Percentiles rank a stretch among this genome's conserved stretches.
phyloP scores from a whole-genome alignment of 306 rosid species.

The Lathyrus oleraceus region DNA sequence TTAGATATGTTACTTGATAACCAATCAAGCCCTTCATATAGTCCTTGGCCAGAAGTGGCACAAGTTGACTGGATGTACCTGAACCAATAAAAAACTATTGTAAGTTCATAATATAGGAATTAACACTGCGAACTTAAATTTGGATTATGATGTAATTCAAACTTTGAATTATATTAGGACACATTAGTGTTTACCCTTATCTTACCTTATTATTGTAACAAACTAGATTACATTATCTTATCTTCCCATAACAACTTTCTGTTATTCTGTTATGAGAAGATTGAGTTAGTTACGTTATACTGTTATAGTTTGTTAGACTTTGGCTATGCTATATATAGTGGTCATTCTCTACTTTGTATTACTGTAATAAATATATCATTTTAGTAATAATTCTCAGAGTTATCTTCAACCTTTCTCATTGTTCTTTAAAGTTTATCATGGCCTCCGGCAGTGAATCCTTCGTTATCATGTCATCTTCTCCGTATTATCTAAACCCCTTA shows the following conservation, averaged over 20 bases:
- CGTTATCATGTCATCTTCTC: too few species aligned
- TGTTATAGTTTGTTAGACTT: not conserved
- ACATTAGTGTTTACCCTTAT: too few species aligned
- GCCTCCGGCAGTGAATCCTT: too few species aligned
- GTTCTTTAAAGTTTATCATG: not conserved
- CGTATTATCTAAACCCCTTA: too few species aligned
- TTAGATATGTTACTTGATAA: slow-evolving; percentile 72
- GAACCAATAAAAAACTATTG: slow-evolving; percentile 12
- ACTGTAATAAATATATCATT: not conserved
- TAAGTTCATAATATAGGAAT: not conserved
- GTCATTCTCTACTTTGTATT: not conserved
- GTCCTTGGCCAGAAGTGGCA: slow-evolving; percentile 47
- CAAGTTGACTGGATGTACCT: slow-evolving; percentile 61
- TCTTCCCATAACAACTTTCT: too few species aligned
- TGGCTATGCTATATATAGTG: not conserved
- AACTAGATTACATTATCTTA: too few species aligned
- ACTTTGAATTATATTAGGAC: not conserved
- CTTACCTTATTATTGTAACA: too few species aligned
- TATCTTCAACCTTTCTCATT: not conserved
- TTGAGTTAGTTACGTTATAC: too few species aligned
- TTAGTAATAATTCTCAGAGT: not conserved
- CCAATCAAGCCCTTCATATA: slow-evolving; percentile 92
- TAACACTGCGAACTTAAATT: not conserved
- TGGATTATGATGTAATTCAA: slow-evolving; percentile 6
- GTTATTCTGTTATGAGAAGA: too few species aligned